Percentiles rank a stretch among this genome's conserved stretches.
These are phyloP conservation scores for Piedraia hortae DNA, from an alignment of 2,329 filamentous ascomycete genomes.

Conservation along the genomic window DNA sequence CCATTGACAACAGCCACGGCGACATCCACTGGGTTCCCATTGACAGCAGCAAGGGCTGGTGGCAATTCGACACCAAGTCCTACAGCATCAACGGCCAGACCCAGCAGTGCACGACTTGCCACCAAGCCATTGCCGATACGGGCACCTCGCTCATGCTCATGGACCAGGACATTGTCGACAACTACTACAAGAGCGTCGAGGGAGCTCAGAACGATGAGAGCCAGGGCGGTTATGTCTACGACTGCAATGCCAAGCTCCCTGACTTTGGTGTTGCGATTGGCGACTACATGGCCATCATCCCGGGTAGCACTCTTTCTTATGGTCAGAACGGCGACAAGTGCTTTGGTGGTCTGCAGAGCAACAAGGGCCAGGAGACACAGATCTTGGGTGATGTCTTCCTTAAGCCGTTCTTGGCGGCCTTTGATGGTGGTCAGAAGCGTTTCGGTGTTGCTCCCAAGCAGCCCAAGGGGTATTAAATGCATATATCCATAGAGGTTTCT, in stretches of 20 bases:
- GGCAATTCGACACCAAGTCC: slow-evolving; percentile 32
- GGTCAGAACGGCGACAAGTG: slow-evolving; percentile 25
- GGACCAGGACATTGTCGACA: slow-evolving; percentile 30
- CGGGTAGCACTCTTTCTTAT: slow-evolving; percentile 33
- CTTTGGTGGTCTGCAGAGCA: slow-evolving; percentile 38
- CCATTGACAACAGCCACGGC: slow-evolving; percentile 33
- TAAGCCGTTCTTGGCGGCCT: slow-evolving; percentile 37
- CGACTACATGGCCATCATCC: slow-evolving; percentile 30
- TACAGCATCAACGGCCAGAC: slow-evolving; percentile 29
- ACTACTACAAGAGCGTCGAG: slow-evolving; percentile 35
- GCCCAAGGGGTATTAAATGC: too few relatives aligned
- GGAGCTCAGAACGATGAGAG: slow-evolving; percentile 22
- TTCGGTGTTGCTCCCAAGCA: too few relatives aligned
- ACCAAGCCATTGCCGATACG: slow-evolving; percentile 37
- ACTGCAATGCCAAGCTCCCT: slow-evolving; percentile 25
- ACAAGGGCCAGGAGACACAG: slow-evolving; percentile 30
- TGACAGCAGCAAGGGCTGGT: slow-evolving; percentile 38
- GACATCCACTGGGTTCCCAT: slow-evolving; percentile 26
- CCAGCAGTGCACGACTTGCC: slow-evolving; percentile 17
- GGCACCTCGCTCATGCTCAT: slow-evolving; percentile 41
- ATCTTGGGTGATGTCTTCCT: slow-evolving; percentile 37
- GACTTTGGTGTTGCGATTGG: slow-evolving; percentile 36
- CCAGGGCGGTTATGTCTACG: slow-evolving; percentile 37
- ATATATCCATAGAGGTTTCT: too few relatives aligned
- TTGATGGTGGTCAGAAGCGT: too few relatives aligned